Conservation (phyloP, 2,329 filamentous ascomycete genomes). For the Aaosphaeria arxii region DNA sequence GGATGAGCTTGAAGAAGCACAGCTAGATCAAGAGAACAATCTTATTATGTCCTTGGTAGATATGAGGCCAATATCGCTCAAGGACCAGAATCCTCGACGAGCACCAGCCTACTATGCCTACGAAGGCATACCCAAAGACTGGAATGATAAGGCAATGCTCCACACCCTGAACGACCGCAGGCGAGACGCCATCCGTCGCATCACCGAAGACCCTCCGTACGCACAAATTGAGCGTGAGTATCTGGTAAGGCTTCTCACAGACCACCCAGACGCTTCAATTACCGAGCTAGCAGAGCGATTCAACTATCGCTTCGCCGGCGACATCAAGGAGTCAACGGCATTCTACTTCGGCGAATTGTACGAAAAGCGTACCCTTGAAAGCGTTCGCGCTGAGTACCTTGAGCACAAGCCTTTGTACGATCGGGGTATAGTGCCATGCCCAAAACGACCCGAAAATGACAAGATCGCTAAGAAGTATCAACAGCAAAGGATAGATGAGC, state of each 20-base stretch:
- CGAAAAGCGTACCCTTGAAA: conserved; percentile 20
- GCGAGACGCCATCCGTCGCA: conserved; percentile 19
- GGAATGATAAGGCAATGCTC: conserved; percentile 16
- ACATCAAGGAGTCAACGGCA: conserved; percentile 5
- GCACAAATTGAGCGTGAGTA: conserved; percentile 15
- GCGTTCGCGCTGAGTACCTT: conserved; percentile 22
- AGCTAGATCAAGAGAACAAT: conserved; percentile 18
- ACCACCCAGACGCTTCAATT: conserved; percentile 18
- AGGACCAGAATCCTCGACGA: conserved; percentile 14
- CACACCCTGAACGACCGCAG: conserved; percentile 27
- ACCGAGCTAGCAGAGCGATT: conserved; percentile 21
- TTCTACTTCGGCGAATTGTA: conserved; percentile 5
- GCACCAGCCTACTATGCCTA: conserved; percentile 13
- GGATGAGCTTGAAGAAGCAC: neutral
- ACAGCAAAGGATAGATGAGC: no score
- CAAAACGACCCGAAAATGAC: no score
- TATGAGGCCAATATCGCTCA: conserved; percentile 15
- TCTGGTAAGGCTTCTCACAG: conserved; percentile 11
- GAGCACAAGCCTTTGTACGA: conserved; percentile 20
- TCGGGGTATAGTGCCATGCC: conserved; percentile 6
- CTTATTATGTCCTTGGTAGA: conserved; percentile 24
- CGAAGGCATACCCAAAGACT: conserved; percentile 20
- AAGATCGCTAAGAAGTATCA: no score
- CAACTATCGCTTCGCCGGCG: conserved; percentile 17
- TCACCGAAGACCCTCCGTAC: conserved; percentile 14